phyloP scores from a whole-genome alignment of 148 eudicot species.

The Amaranthus hypochondriacus region DNA sequence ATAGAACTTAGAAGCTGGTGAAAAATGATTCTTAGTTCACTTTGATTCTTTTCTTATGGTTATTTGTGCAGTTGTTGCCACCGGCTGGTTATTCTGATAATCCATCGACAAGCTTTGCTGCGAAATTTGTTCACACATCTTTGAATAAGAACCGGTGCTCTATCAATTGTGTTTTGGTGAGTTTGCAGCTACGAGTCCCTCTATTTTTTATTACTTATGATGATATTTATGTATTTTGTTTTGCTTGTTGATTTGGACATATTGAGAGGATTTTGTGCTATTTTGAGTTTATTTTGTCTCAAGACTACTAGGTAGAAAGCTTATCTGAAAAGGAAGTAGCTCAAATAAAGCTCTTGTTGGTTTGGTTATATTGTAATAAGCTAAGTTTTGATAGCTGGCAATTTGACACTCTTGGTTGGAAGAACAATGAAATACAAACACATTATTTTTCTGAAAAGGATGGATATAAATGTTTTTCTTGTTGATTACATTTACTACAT shows the following conservation, averaged over 20 bases:
- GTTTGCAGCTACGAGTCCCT: slow-evolving; percentile 17
- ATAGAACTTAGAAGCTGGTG: background rate
- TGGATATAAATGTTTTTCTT: too few relatives aligned
- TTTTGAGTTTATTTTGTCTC: background rate
- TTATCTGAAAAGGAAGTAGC: background rate
- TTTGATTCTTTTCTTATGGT: slow-evolving; percentile 10
- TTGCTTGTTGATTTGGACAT: background rate
- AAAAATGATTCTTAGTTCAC: background rate
- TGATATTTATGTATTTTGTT: background rate
- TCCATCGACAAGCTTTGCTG: slow-evolving; percentile 94
- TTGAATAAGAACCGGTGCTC: slow-evolving; percentile 89
- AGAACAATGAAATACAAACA: too few relatives aligned
- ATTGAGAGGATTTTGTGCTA: background rate
- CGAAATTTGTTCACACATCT: slow-evolving; percentile 95
- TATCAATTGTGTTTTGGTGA: slow-evolving; percentile 91
- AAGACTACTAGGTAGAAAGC: background rate
- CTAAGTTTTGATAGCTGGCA: too few relatives aligned
- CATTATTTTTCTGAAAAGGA: too few relatives aligned
- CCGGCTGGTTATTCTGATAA: slow-evolving; percentile 82
- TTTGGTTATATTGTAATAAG: too few relatives aligned
- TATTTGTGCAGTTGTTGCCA: slow-evolving; percentile 81
- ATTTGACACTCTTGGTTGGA: too few relatives aligned
- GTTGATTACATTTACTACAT: too few relatives aligned
- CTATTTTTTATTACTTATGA: background rate
- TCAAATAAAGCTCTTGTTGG: background rate